Conservation (phyloP, 495 filamentous ascomycete genomes). For the Amorphotheca resinae region DNA sequence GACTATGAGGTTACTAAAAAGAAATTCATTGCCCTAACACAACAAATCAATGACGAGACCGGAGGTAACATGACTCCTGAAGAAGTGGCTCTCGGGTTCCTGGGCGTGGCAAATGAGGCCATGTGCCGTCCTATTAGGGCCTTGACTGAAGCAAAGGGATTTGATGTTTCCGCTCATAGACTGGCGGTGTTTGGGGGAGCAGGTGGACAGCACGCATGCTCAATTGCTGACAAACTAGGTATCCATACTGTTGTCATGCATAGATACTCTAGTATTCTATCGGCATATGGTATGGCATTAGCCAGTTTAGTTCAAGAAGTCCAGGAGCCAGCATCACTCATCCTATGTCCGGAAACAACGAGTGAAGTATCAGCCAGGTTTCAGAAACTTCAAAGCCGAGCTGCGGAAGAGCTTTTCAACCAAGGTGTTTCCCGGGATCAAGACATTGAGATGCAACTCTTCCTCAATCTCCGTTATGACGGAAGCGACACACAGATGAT, state of each 20-base stretch:
- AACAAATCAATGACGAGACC: constrained; percentile 31
- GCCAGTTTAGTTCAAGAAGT: constrained; percentile 41
- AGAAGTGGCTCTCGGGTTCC: constrained; percentile 34
- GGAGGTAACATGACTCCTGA: constrained; percentile 18
- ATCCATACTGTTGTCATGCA: constrained; percentile 40
- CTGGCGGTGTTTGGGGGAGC: constrained; percentile 44
- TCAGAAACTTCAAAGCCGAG: not conserved
- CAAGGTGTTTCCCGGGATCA: constrained; percentile 30
- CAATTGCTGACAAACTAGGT: constrained; percentile 1
- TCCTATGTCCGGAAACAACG: not conserved
- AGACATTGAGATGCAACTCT: constrained; percentile 28
- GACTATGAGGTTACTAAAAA: constrained; percentile 14
- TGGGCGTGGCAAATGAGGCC: constrained; percentile 41
- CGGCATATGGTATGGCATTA: constrained; percentile 40
- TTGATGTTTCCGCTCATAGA: constrained; percentile 36
- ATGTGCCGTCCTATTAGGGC: constrained; percentile 43
- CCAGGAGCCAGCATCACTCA: constrained; percentile 33
- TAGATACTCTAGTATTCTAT: constrained; percentile 38
- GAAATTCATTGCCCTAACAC: constrained; percentile 20
- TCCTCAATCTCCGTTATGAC: constrained; percentile 42
- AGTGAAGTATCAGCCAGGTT: not conserved
- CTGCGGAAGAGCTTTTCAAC: not conserved
- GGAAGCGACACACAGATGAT: constrained; percentile 42
- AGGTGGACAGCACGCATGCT: constrained; percentile 41
- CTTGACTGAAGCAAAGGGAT: constrained; percentile 39